Evolutionary conservation across 345 rosid genomes (phyloP), one percentile per base, ranked within the genome.

Genomic region (Rhodamnia rubescens): DNA sequence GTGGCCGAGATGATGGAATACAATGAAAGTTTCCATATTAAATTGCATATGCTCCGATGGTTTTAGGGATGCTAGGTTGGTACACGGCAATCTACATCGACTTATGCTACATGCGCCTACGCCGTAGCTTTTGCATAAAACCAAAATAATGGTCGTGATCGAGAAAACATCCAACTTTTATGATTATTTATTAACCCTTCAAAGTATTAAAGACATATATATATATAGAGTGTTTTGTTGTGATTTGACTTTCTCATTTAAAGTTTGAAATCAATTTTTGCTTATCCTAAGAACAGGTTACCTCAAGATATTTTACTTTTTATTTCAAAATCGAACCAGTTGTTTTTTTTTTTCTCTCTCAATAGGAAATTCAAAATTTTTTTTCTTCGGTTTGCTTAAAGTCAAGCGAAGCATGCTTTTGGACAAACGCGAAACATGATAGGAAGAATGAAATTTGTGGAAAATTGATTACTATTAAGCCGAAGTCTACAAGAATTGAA

Each of bases 71-170:
- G n/a, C n/a, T n/a, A n/a, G n/a, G n/a, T n/a, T n/a, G n/a, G n/a
- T n/a, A n/a, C n/a, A n/a, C n/a, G 44, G 10, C 16, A 16, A 64
- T 44, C 16, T 32, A 32, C 18, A 16, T 16, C 32, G 22, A 64
- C 75, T 32, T 32, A 12, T 32, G 10, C 44, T 64, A 5, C 29
- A 20, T 64, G 75, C 1, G 6, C 0, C 1, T 7, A 22, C 9
- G 42, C 11, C 8, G 16, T 53, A 16, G 21, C 20, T 53, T 58
- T 58, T 12, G 32, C 36, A 58, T 0, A 0, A n/a, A 1, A 0
- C 8, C n/a, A 59, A 59, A 59, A 59, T 27, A 6, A 15, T 27
- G 74, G 27, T 59, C 0, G 4, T 1, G 26, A 32, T 59, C 5
- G 0, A 27, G 18, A 27, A 59, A 59, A 59, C 8, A n/a, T 3